Conservation (phyloP, 2,329 filamentous ascomycete species). For the Cordyceps cicadae region DNA sequence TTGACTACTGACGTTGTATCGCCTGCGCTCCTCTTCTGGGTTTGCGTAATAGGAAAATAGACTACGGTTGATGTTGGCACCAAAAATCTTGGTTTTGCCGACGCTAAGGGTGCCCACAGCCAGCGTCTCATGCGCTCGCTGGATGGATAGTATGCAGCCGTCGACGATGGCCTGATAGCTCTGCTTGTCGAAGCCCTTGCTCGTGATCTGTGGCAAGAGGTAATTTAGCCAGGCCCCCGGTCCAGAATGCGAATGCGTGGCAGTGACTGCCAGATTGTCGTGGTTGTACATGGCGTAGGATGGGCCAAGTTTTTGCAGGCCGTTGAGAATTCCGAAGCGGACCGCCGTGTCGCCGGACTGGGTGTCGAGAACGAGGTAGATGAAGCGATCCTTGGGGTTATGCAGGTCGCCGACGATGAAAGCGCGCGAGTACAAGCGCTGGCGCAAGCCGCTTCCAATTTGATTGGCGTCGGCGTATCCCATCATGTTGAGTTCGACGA, state of each 20-base stretch:
- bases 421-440: constrained; percentile 76
- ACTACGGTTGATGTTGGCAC: constrained; percentile 77
- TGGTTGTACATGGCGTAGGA: constrained; percentile 65
- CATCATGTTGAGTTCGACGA: constrained; percentile 84
- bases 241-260: constrained; percentile 83
- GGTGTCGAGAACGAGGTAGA: constrained; percentile 82
- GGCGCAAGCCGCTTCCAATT: constrained; percentile 72
- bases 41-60: constrained; percentile 79
- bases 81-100: constrained; percentile 50
- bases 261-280: constrained; percentile 78
- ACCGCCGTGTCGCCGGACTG: constrained; percentile 81
- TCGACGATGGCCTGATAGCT: constrained; percentile 83
- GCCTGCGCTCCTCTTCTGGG: constrained; percentile 59
- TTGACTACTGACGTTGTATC: constrained; percentile 42
- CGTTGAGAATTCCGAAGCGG: constrained; percentile 71
- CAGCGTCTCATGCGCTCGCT: constrained; percentile 59
- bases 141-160: constrained; percentile 70
- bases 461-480: constrained; percentile 77
- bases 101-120: constrained; percentile 56
- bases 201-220: constrained; percentile 80
- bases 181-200: constrained; percentile 74
- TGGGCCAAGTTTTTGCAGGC: constrained; percentile 56
- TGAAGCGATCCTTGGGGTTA: constrained; percentile 60
- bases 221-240: constrained; percentile 92
- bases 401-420: constrained; percentile 72